Percentiles rank a stretch among this genome's conserved stretches.
phyloP scores from a whole-genome alignment of 2,329 filamentous ascomycete genomes.

The Aphanoascus verrucosus region DNA sequence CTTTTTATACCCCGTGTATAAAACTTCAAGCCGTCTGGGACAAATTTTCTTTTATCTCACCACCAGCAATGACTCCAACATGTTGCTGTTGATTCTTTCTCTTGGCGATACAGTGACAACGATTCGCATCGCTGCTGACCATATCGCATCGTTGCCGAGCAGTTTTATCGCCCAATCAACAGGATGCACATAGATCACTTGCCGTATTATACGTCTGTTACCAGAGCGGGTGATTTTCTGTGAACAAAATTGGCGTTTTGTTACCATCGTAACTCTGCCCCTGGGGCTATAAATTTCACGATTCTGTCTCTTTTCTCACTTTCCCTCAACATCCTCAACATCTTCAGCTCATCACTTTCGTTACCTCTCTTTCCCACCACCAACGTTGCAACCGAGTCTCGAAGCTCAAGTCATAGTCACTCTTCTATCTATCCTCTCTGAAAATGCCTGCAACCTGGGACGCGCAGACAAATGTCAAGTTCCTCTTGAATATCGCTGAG shows the following conservation, averaged over 20 bases:
- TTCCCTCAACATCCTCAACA: neutral
- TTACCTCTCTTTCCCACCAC: neutral
- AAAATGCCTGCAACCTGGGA: conserved; percentile 18
- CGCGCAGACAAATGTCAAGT: conserved; percentile 14
- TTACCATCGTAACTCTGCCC: neutral
- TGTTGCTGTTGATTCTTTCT: too few relatives aligned
- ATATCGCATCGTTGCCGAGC: too few relatives aligned
- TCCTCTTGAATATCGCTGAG: conserved; percentile 16
- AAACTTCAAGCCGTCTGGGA: too few relatives aligned
- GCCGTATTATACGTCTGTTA: neutral
- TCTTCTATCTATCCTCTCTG: neutral
- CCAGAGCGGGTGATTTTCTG: too few relatives aligned
- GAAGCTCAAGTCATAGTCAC: too few relatives aligned
- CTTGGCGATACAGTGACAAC: too few relatives aligned
- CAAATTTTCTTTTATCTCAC: too few relatives aligned
- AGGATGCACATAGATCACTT: neutral
- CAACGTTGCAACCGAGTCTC: too few relatives aligned
- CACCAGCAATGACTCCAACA: too few relatives aligned
- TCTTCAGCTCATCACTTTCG: neutral
- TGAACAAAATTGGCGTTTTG: neutral
- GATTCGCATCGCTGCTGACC: too few relatives aligned
- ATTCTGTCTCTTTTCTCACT: neutral
- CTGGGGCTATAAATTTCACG: neutral
- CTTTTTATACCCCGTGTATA: too few relatives aligned
- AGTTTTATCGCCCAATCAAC: neutral